These are phyloP conservation scores for Calonectria henricotiae DNA, from an alignment of 2,329 filamentous ascomycete species.

Conservation along the genomic window DNA sequence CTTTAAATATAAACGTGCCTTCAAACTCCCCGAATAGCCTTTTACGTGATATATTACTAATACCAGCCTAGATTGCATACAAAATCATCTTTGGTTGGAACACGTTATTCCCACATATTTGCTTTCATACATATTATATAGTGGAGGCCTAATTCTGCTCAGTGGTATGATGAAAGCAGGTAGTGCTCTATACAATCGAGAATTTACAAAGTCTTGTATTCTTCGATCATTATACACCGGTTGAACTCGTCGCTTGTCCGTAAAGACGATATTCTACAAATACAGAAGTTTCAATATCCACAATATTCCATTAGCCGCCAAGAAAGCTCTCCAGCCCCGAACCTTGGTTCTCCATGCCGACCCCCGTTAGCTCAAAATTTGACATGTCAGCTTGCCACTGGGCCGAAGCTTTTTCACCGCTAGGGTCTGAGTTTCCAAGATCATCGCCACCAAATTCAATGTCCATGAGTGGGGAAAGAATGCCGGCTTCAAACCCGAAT, in stretches of 20 bases:
- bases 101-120: no score
- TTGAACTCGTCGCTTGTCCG: conserved; percentile 8
- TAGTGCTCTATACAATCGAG: no score
- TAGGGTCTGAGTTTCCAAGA: background rate
- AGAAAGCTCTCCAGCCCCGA: conserved; percentile 14
- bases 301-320: background rate
- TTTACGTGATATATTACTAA: no score
- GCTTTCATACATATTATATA: no score
- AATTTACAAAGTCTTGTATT: background rate
- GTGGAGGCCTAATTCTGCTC: no score
- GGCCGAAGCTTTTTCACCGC: background rate
- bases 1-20: background rate
- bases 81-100: no score
- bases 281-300: background rate
- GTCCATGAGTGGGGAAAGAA: conserved; percentile 27
- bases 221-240: background rate
- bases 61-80: no score
- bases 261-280: background rate
- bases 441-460: conserved; percentile 16
- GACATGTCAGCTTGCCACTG: conserved; percentile 18
- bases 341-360: background rate
- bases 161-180: no score
- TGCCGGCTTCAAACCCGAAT: conserved; percentile 26
- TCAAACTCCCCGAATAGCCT: no score
- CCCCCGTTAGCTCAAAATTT: conserved; percentile 1